Evolutionary conservation across 306 rosid species (phyloP).

Genomic region (Luffa aegyptiaca): DNA sequence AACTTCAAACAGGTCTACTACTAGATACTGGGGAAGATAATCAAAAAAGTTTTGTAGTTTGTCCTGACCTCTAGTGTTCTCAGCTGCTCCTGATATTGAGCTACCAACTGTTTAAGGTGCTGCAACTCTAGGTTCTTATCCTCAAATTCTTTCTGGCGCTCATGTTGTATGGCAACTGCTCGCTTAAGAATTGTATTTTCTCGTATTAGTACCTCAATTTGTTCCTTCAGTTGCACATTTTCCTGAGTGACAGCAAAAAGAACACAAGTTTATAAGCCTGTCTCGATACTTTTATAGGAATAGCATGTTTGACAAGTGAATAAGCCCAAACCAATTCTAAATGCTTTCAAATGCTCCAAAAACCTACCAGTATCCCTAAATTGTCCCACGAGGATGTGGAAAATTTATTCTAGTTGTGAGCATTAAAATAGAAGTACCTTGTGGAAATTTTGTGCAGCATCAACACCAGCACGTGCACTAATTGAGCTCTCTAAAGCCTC

Average conservation of each 20-base stretch:
- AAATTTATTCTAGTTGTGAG: not conserved
- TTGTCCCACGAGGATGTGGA: not conserved
- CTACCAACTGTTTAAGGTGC: constrained; percentile 57
- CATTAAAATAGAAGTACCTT: constrained; percentile 34
- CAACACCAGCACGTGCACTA: constrained; percentile 49
- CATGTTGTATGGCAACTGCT: constrained; percentile 73
- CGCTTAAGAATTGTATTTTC: constrained; percentile 73
- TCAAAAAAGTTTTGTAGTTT: not conserved
- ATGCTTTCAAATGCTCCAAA: not conserved
- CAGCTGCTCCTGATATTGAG: constrained; percentile 85
- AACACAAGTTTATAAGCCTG: not conserved
- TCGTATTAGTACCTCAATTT: constrained; percentile 52
- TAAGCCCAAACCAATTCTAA: not conserved
- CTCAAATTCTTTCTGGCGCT: constrained; percentile 67
- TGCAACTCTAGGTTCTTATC: constrained; percentile 55
- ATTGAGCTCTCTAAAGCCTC: constrained; percentile 80
- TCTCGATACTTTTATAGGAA: not conserved
- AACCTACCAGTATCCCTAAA: not conserved
- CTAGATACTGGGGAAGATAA: not conserved
- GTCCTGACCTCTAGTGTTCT: constrained; percentile 73
- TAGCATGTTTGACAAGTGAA: not conserved
- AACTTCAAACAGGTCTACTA: not conserved
- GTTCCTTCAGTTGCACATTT: constrained; percentile 69
- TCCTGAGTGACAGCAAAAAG: constrained; percentile 37
- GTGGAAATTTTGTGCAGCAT: constrained; percentile 45